Conservation (phyloP, 73 alveolate species). For the Paramecium octaurelia region DNA sequence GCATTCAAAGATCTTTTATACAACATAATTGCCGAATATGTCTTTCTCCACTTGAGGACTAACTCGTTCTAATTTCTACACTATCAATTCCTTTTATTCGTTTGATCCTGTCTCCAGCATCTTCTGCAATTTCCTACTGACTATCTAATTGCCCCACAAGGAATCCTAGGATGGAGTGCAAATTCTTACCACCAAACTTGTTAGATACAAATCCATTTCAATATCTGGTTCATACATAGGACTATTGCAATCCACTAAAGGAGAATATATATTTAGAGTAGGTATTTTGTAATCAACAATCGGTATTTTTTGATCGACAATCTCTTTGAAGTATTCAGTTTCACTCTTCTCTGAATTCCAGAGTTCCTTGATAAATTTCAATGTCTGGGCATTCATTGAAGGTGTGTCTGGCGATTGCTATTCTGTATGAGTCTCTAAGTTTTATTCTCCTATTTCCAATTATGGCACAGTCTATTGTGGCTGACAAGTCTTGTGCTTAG, state of each 20-base stretch:
- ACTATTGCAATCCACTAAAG: neutral
- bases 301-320: neutral
- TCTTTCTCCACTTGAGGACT: neutral
- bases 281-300: neutral
- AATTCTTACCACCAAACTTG: neutral
- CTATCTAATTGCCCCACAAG: neutral
- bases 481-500: neutral
- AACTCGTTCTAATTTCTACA: neutral
- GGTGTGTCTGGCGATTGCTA: neutral
- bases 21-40: slow-evolving; percentile 14
- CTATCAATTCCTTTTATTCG: neutral
- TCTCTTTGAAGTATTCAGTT: neutral
- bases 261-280: neutral
- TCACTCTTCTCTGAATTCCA: neutral
- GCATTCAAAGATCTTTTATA: slow-evolving; percentile 23
- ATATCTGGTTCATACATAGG: neutral
- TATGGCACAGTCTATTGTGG: neutral
- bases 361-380: neutral
- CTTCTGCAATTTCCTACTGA: neutral
- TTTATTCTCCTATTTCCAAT: neutral
- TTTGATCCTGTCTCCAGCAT: neutral
- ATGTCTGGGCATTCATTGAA: neutral
- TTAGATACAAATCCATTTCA: slow-evolving; percentile 3
- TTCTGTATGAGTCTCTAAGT: neutral
- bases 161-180: neutral